Base-by-base conservation (phyloP, 345 rosid species). In the Brassica incana region DNA sequence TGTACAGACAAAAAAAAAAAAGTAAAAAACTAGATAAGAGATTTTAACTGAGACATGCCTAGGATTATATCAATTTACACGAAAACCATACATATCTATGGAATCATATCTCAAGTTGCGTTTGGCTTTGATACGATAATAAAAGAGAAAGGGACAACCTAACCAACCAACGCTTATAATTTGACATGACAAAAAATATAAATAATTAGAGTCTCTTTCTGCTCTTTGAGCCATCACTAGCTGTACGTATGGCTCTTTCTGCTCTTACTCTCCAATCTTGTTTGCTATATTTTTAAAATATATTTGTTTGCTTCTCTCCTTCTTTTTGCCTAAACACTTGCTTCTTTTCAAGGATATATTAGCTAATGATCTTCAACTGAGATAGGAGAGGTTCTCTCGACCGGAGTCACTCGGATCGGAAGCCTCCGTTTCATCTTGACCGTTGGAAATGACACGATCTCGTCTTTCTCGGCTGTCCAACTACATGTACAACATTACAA, bases 381-480 rank as follows among this genome's bases (percentile, higher is more conserved):
- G 63, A 69, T 33, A 4, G 27, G 71, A 38, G 66, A 36, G 58
- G 33, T 40, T 18, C 15, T n/a, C 40, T 69, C 52, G 25, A 87
- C 32, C 0, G 85, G 80, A 14, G 83, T 43, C 50, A 91, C 87
- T 33, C 66, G 83, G 79, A 91, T 85, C 6, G 94, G 92, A 61
- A 89, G 85, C 85, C 83, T 88, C 77, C 84, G 83, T 86, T 85
- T 90, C 91, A 91, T 86, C 81, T 72, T 88, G 6, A 89, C 92
- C 0, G 92, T 91, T 2, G 91, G 97, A 68, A 91, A 91, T 84
- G 88, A 83, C 23, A 88, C 83, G 7, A 89, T 83, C 65, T 84
- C 85, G 48, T 91, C 97, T 32, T 83, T 75, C 60, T 87, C 86
- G 36, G 93, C 90, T 8, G 74, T 78, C 97, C 97, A 91, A 56